Evolutionary conservation across 2,329 filamentous ascomycete genomes (phyloP).

Genomic region (Magnaporthiopsis rhizophila): DNA sequence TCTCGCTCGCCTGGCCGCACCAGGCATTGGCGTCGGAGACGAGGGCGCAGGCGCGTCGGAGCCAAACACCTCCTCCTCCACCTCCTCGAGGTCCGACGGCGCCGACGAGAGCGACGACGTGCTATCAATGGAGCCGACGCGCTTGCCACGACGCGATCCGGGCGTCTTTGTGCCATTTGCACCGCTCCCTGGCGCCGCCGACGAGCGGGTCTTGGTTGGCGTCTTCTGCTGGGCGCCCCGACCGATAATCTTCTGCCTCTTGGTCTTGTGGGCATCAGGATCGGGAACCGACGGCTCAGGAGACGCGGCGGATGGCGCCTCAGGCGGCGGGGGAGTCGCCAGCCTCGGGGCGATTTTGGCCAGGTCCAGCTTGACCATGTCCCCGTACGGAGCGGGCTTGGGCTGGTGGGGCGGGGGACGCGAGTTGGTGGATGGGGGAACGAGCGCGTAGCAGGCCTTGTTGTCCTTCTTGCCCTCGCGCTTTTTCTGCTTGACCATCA

Average conservation of each 20-base stretch:
- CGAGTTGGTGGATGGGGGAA: constrained; percentile 35
- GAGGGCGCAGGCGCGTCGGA: not conserved
- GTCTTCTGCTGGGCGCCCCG: constrained; percentile 12
- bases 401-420: constrained; percentile 35
- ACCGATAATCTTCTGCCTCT: constrained; percentile 20
- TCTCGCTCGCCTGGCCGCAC: constrained; percentile 2
- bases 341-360: constrained; percentile 18
- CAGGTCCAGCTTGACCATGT: constrained; percentile 35
- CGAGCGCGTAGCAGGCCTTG: constrained; percentile 46
- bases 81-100: constrained; percentile 16
- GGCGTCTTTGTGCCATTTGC: constrained; percentile 8
- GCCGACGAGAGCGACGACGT: constrained; percentile 26
- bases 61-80: constrained; percentile 11
- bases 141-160: constrained; percentile 14
- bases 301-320: too few species aligned
- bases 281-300: constrained; percentile 8
- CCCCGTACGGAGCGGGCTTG: constrained; percentile 39
- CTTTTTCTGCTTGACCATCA: constrained; percentile 45
- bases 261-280: constrained; percentile 19
- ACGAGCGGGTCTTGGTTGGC: constrained; percentile 10
- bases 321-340: not conserved
- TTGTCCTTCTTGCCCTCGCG: constrained; percentile 46
- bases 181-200: constrained; percentile 7
- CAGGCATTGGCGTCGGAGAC: not conserved
- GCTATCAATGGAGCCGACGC: constrained; percentile 19